Percentiles rank a stretch among this genome's conserved stretches.
Evolutionary conservation across 371 early-diverging fungal species (phyloP).

Genomic region (Mortierella sp.): DNA sequence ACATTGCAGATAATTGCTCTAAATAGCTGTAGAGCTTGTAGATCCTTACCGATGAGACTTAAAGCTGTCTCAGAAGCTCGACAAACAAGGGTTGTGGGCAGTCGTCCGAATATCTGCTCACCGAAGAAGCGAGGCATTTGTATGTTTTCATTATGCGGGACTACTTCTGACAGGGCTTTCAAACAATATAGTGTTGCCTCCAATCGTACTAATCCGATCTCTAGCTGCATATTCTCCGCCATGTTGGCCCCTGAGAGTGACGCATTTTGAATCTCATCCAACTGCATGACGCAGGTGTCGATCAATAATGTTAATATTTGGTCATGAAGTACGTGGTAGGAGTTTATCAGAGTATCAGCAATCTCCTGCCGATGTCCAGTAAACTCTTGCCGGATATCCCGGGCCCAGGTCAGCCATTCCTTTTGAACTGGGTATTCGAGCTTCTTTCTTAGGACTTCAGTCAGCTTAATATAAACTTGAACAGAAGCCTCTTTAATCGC

Average conservation of each 20-base stretch:
- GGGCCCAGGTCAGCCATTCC: slow-evolving; percentile 71
- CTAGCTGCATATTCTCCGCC: slow-evolving; percentile 13
- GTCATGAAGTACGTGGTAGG: slow-evolving; percentile 77
- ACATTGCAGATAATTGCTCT: neutral
- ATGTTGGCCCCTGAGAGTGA: slow-evolving; percentile 45
- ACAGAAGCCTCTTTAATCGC: slow-evolving; percentile 55
- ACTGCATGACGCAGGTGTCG: slow-evolving; percentile 61
- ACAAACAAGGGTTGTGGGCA: slow-evolving; percentile 57
- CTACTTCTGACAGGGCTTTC: slow-evolving; percentile 79
- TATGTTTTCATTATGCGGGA: slow-evolving; percentile 63
- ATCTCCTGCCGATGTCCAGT: slow-evolving; percentile 79
- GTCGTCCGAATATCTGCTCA: slow-evolving; percentile 64
- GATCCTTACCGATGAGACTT: slow-evolving; percentile 62
- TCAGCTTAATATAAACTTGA: slow-evolving; percentile 65
- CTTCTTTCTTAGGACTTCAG: slow-evolving; percentile 65
- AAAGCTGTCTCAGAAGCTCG: slow-evolving; percentile 66
- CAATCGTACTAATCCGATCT: slow-evolving; percentile 40
- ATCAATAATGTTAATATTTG: slow-evolving; percentile 71
- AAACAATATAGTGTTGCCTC: slow-evolving; percentile 76
- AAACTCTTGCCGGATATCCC: slow-evolving; percentile 73
- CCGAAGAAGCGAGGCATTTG: slow-evolving; percentile 74
- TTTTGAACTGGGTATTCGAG: slow-evolving; percentile 69
- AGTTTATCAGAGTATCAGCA: slow-evolving; percentile 80
- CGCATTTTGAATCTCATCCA: slow-evolving; percentile 57
- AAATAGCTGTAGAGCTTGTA: neutral